These are phyloP conservation scores for Bertia moriformis DNA, from an alignment of 2,329 filamentous ascomycete genomes.

Conservation along the genomic window DNA sequence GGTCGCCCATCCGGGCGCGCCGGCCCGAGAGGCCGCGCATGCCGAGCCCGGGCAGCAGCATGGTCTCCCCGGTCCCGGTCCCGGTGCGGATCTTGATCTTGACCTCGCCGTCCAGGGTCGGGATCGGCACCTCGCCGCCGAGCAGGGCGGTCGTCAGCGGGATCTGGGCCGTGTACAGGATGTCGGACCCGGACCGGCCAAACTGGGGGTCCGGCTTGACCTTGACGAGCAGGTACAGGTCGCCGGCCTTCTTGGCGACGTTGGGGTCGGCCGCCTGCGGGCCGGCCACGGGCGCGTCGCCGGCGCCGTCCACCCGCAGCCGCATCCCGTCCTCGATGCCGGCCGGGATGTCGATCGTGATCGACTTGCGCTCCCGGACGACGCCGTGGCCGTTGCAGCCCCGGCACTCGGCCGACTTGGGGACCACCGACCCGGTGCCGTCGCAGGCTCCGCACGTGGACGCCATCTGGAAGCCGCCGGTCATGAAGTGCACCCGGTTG, in stretches of 20 bases:
- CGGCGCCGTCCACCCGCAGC: constrained; percentile 69
- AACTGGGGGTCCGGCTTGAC: constrained; percentile 87
- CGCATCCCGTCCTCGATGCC: constrained; percentile 96
- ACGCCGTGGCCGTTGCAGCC: constrained; percentile 74
- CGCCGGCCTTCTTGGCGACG: constrained; percentile 57
- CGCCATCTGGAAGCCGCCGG: constrained; percentile 90
- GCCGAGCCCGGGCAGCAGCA: constrained; percentile 78
- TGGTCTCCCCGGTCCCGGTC: constrained; percentile 80
- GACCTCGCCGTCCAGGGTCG: constrained; percentile 79
- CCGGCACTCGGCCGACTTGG: constrained; percentile 67
- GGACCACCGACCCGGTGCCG: constrained; percentile 63
- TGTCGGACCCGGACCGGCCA: constrained; percentile 72
- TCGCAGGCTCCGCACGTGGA: constrained; percentile 73
- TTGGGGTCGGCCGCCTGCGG: constrained; percentile 42
- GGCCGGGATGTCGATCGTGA: constrained; percentile 81
- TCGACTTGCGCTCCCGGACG: constrained; percentile 65
- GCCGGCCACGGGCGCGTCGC: constrained; percentile 71
- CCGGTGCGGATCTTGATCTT: constrained; percentile 84
- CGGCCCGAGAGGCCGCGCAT: constrained; percentile 73
- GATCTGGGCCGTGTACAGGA: constrained; percentile 81
- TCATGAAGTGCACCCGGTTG: constrained; percentile 73
- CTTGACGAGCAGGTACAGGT: constrained; percentile 80
- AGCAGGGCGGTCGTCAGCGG: constrained; percentile 85
- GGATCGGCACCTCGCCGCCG: constrained; percentile 77
- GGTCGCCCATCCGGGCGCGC: constrained; percentile 58